Conservation (phyloP, 805 yeast genomes). For the Candida gorgasii region DNA sequence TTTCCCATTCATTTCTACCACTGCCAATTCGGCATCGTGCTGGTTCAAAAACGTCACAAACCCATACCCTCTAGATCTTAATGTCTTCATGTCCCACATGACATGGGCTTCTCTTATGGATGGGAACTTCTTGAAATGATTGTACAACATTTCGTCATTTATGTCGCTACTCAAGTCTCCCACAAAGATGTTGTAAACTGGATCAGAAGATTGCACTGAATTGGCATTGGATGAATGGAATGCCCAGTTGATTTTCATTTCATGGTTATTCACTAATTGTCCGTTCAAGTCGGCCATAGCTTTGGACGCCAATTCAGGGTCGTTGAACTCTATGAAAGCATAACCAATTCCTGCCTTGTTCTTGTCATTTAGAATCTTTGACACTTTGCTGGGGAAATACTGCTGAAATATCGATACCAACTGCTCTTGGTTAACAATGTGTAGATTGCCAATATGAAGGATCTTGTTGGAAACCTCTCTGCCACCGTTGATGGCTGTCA, state of each 20-base stretch:
- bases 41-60: constrained; percentile 73
- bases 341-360: constrained; percentile 73
- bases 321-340: constrained; percentile 77
- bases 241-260: constrained; percentile 77
- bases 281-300: constrained; percentile 67
- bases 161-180: constrained; percentile 85
- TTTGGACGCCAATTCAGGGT: constrained; percentile 55
- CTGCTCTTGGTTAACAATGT: constrained; percentile 63
- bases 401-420: constrained; percentile 62
- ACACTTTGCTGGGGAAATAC: constrained; percentile 60
- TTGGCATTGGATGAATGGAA: constrained; percentile 74
- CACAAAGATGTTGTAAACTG: constrained; percentile 73
- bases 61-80: constrained; percentile 89
- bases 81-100: constrained; percentile 97
- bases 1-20: constrained; percentile 72
- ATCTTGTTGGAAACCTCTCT: constrained; percentile 74
- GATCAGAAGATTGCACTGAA: constrained; percentile 38
- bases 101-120: constrained; percentile 82
- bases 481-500: constrained; percentile 78
- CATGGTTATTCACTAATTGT: constrained; percentile 51
- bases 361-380: constrained; percentile 76
- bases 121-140: constrained; percentile 56
- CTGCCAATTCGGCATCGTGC: constrained; percentile 72
- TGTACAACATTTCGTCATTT: constrained; percentile 68
- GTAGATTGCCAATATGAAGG: constrained; percentile 75